Evolutionary conservation across 2,329 filamentous ascomycete species (phyloP), one percentile per base, ranked within the genome.

Genomic region (Botrytis cinerea): DNA sequence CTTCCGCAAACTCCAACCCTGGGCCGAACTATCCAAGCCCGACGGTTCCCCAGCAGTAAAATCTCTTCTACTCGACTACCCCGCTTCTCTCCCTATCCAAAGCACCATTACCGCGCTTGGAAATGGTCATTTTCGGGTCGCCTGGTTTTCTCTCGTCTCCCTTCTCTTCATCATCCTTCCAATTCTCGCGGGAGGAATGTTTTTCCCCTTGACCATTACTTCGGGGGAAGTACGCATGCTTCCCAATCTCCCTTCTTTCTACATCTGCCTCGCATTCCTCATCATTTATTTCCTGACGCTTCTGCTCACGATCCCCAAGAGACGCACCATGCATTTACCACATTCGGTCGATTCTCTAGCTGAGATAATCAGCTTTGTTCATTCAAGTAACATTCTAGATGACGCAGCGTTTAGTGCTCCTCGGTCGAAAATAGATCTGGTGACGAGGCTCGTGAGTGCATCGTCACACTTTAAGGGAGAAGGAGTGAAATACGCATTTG

Each of bases 291-390:
- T 91, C 18, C 77, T 89, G n/a, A 89, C 87, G 20, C 84, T 95
- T 69, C 80, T 88, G 60, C 82, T 88, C 9, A 83, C 93, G n/a
- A 83, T 92, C 77, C 91, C 91, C 0, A 83, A 85, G 20, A 87
- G 92, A 22, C 83, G 85, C 60, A 84, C 86, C 57, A 89, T 90
- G 76, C 85, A 90, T 60, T 87, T 97, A 1, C 93, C 94, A 0
- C 94, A 97, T 80, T 86, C 87, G 8, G 90, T 93, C 59, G 88
- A 87, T 74, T 93, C 88, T 64, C 85, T 97, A 28, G 92, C 92
- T 1, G 93, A 95, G 80, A 85, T 95, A 35, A 87, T 97, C 77
- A 91, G 90, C 79, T 95, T 95, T 80, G 85, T 95, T 60, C 90
- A 93, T 74, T 90, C 91, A 77, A 91, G 90, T 61, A 91, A 91